Conservation (phyloP, 169 alveolate species). For the Prorocentrum cordatum region DNA sequence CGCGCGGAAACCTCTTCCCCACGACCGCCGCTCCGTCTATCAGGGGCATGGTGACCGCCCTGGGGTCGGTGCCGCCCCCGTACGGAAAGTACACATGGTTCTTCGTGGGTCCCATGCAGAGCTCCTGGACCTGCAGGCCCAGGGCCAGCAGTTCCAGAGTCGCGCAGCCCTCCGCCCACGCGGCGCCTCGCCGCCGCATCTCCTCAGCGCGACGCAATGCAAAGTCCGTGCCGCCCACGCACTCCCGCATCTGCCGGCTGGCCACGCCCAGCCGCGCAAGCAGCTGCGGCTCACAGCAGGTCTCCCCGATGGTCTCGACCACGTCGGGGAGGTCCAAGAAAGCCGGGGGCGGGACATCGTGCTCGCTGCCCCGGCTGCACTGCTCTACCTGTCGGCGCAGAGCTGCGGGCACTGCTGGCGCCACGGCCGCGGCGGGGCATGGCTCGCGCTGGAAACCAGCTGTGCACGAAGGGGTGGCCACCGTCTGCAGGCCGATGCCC, state of each 20-base stretch:
- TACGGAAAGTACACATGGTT: constrained; percentile 47
- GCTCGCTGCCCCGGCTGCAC: too few species aligned
- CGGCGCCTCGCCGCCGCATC: neutral
- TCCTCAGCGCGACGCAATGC: constrained; percentile 36
- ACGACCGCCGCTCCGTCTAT: constrained; percentile 42
- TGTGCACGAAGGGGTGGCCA: too few species aligned
- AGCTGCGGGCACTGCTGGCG: too few species aligned
- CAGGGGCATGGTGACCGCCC: constrained; percentile 12
- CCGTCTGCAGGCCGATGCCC: too few species aligned
- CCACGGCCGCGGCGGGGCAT: too few species aligned
- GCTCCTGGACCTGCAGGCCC: constrained; percentile 14
- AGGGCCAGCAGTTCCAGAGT: constrained; percentile 16
- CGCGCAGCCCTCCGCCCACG: constrained; percentile 43
- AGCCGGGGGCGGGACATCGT: too few species aligned
- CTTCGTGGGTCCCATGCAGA: constrained; percentile 2
- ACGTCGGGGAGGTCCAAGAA: constrained; percentile 26
- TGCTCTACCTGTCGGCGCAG: too few species aligned
- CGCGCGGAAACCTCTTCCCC: constrained; percentile 5
- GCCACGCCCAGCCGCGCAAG: neutral
- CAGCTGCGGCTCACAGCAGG: constrained; percentile 30
- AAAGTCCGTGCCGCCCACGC: constrained; percentile 2
- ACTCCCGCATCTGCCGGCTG: neutral
- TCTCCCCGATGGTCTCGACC: constrained; percentile 36
- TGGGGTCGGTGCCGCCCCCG: constrained; percentile 10
- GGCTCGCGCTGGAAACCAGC: too few species aligned